These are phyloP conservation scores for Syzygium syzygioides DNA, from an alignment of 441 rosid species.

Conservation along the genomic window DNA sequence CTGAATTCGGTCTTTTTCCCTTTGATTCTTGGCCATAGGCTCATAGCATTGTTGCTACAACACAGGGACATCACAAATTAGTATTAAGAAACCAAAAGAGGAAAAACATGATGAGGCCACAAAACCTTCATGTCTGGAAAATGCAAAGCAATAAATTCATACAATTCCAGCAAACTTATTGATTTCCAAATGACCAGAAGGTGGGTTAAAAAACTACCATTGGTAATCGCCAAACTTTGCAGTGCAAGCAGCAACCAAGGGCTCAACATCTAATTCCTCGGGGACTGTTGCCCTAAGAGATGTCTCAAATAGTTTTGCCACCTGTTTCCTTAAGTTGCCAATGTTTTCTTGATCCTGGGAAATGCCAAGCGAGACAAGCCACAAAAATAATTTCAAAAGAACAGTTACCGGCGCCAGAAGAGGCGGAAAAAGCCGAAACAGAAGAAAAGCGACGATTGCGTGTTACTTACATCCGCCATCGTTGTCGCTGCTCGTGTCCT, in stretches of 20 bases:
- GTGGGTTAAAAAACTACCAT: conserved; percentile 36
- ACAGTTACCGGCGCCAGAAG: neutral
- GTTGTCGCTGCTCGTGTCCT: conserved; percentile 32
- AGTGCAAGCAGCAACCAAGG: conserved; percentile 56
- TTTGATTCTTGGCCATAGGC: conserved; percentile 62
- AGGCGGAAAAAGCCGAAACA: neutral
- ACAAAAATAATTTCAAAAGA: neutral
- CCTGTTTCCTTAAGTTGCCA: conserved; percentile 51
- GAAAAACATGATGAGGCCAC: neutral
- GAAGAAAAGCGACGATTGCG: neutral
- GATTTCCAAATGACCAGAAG: neutral
- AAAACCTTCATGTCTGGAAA: neutral
- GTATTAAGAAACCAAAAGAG: neutral
- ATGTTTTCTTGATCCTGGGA: conserved; percentile 41
- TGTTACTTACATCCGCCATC: conserved; percentile 60
- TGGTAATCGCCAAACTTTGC: conserved; percentile 84
- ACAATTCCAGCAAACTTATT: neutral
- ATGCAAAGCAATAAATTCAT: neutral
- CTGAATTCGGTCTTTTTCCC: conserved; percentile 49
- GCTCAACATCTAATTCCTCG: conserved; percentile 47
- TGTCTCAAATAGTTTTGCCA: conserved; percentile 50
- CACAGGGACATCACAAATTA: neutral
- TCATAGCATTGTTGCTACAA: conserved; percentile 88
- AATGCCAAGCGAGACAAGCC: neutral
- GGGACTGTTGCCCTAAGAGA: conserved; percentile 59